Base-by-base conservation (phyloP, 805 yeast genomes). In the Candida wancherniae region DNA sequence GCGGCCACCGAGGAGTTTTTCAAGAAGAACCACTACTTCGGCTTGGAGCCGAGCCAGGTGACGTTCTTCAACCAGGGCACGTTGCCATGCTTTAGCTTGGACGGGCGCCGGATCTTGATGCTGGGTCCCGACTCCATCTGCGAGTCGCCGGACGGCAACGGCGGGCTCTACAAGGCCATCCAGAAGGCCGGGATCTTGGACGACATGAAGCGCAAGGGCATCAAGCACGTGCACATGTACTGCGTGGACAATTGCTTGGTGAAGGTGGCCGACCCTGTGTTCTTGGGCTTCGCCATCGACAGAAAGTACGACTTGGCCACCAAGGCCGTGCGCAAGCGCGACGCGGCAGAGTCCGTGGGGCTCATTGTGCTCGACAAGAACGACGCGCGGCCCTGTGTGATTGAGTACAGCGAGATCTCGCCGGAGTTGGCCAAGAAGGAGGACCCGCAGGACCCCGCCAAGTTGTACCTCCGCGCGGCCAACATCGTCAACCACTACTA, bases 401-500 rank as follows among this genome's bases (percentile, higher is more conserved):
- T 92, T 47, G 99, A 92, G 58, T 92, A 92, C 61, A 81, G 94
- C 22, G 99, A 92, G 61, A 86, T 92, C 40, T 70, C 86, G 6
- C 51, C 63, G 19, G 88, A 82, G 44, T 68, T 88, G 49, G 80
- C 90, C 14, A 75, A 75, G 48, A 77, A 75, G 38, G 60, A 59
- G 16, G 92, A 82, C 41, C 69, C 71, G 1, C 55, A 69, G 15
- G 82, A 79, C 11, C 19, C 44, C 5, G 29, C 47, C 27, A 65
- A 80, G 39, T 69, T 92, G 37, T 73, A 73, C 42, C 73, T 86
- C 46, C 74, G 97, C 46, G 96, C 97, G 4, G 99, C 96, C 15
- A 92, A 92, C 59, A 92, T 92, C 42, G 99, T 92, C 33, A 92
- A 92, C 56, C 98, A 92, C 60, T 92, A 88, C 60, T 92, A 90